Evolutionary conservation across 345 rosid species (phyloP), one percentile per base, ranked within the genome.

Genomic region (Eucalyptus erythrocorys): DNA sequence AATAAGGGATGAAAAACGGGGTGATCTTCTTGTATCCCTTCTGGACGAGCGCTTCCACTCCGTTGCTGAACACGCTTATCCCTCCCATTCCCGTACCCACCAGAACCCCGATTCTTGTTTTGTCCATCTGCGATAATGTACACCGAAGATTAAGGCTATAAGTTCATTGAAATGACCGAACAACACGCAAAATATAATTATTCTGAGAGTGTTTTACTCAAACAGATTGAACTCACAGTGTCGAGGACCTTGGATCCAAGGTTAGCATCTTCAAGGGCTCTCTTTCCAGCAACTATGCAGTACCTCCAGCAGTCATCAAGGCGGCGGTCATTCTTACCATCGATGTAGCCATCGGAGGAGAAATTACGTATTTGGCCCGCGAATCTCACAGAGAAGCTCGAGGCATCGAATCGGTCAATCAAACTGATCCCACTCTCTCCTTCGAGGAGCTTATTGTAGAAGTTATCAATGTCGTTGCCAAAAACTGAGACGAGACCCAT

Each of bases 61-160:
- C 96, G 87, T 27, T 87, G 88, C 89, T 90, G 86, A 94, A 94
- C 37, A 92, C 92, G 17, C 94, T 92, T n/a, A 93, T 76, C 24
- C 97, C 97, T 90, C 97, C 96, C 94, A 95, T 92, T 32, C 96
- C 96, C n/a, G 96, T 87, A 43, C 97, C 97, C 21, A 95, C 94
- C 26, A 95, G 88, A 71, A 95, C 97, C 43, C 97, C 96, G 21
- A 91, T 91, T 89, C 91, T 92, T 26, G 94, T 91, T 87, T 50
- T 91, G 91, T 95, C 96, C 95, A 95, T 90, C 97, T 95, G 92
- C 30, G 76, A 34, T 13, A 42, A 47, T 12, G 7, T 47, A 48
- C 47, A 21, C 82, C 42, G 42, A 19, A 40, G 82, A 37, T 76
- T 40, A 11, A 76, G 47, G 26, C 47, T 21, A 76, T 40, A 76